A percentile compares a stretch with the other conserved stretches of the same genome.
Evolutionary conservation across 441 rosid species (phyloP).

Genomic region (Pelargonium myrrhifolium): DNA sequence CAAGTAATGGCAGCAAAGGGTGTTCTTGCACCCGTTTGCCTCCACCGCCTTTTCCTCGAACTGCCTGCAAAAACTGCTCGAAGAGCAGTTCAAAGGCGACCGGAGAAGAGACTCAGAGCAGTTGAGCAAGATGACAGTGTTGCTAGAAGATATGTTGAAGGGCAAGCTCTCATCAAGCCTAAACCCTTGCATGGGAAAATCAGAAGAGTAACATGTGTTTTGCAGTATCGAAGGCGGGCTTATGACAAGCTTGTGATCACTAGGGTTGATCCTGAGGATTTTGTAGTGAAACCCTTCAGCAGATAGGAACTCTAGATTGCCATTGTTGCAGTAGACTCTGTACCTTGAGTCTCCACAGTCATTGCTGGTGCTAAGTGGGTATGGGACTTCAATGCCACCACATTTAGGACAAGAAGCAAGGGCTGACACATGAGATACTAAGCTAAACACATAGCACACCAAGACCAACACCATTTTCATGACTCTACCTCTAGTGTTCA

Average conservation of each 20-base stretch:
- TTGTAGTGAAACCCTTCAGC: slow-evolving; percentile 30
- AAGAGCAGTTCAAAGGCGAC: slow-evolving; percentile 48
- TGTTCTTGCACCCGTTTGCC: slow-evolving; percentile 32
- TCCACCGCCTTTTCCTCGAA: slow-evolving; percentile 28
- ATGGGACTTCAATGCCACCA: slow-evolving; percentile 42
- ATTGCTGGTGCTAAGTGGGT: slow-evolving; percentile 45
- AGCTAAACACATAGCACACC: slow-evolving; percentile 18
- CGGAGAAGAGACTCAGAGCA: slow-evolving; percentile 35
- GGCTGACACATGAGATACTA: slow-evolving; percentile 26
- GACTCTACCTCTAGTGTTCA: not conserved
- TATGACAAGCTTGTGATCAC: slow-evolving; percentile 33
- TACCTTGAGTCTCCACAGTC: slow-evolving; percentile 50
- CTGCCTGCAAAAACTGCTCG: slow-evolving; percentile 34
- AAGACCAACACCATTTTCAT: slow-evolving; percentile 18
- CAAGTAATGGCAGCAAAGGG: slow-evolving; percentile 54
- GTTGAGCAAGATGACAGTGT: slow-evolving; percentile 51
- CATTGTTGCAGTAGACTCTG: slow-evolving; percentile 38
- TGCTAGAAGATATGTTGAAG: slow-evolving; percentile 46
- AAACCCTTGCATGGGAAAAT: slow-evolving; percentile 40
- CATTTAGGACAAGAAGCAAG: slow-evolving; percentile 41
- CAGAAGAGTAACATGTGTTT: slow-evolving; percentile 41
- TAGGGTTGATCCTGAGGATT: slow-evolving; percentile 37
- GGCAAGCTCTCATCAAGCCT: slow-evolving; percentile 38
- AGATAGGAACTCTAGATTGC: slow-evolving; percentile 34
- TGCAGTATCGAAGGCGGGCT: slow-evolving; percentile 34